A percentile compares a stretch with the other conserved stretches of the same genome.
These are phyloP conservation scores for Macadamia tetraphylla DNA, from an alignment of 164 flowering plant species.

Conservation along the genomic window DNA sequence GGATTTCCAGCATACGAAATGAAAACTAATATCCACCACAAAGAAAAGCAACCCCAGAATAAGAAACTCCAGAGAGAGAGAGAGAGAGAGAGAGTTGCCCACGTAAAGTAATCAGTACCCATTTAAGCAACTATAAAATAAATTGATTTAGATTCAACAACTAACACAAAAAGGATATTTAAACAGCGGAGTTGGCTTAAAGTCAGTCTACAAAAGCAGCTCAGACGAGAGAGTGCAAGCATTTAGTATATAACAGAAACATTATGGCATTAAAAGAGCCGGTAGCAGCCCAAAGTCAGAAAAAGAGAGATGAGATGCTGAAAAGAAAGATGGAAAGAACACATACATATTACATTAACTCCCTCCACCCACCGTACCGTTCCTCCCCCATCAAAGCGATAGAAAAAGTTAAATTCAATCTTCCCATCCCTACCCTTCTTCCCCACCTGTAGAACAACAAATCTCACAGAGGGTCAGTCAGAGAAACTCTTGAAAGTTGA, in stretches of 20 bases:
- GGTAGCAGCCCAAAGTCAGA: not conserved
- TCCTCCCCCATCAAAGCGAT: too few species aligned
- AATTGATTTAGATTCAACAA: not conserved
- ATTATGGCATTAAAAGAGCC: constrained; percentile 1
- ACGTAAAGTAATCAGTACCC: not conserved
- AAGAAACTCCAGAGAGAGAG: not conserved
- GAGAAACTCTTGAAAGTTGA: not conserved
- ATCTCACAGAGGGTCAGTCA: not conserved
- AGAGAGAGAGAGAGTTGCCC: constrained; percentile 1
- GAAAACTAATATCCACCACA: not conserved
- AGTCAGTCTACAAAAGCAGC: too few species aligned
- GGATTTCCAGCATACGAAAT: not conserved
- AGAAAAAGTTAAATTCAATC: too few species aligned
- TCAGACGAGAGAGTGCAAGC: not conserved
- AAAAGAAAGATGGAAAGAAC: not conserved
- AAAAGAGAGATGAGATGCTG: not conserved
- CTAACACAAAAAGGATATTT: not conserved
- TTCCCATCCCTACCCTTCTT: not conserved
- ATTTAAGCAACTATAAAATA: not conserved
- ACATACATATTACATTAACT: not conserved
- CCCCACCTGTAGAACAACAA: not conserved
- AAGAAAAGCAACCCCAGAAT: not conserved
- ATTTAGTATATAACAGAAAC: not conserved
- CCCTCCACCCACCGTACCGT: not conserved
- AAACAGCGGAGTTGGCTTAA: not conserved